A percentile compares a stretch with the other conserved stretches of the same genome.
These are phyloP conservation scores for Crithidia thermophila DNA, from an alignment of 208 protist genomes.

Conservation along the genomic window DNA sequence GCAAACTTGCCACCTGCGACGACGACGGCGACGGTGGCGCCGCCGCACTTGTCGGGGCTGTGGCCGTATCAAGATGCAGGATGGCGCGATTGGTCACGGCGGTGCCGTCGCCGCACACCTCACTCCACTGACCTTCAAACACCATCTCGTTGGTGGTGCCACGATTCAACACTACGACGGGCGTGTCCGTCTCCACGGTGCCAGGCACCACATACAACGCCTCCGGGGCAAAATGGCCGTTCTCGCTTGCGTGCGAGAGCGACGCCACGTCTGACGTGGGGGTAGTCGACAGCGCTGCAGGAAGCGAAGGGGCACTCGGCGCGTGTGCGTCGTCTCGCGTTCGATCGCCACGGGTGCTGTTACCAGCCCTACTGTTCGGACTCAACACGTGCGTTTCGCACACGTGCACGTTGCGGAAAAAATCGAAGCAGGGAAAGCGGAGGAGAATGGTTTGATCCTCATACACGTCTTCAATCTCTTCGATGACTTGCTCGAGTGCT, in stretches of 20 bases:
- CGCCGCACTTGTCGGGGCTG: background rate
- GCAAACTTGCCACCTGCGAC: slow-evolving; percentile 55
- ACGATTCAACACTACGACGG: slow-evolving; percentile 48
- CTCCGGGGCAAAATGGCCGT: slow-evolving; percentile 33
- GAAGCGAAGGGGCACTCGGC: too few species aligned
- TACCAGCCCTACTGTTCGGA: too few species aligned
- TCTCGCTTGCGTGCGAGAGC: background rate
- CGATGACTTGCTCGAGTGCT: slow-evolving; percentile 22
- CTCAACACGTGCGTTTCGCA: too few species aligned
- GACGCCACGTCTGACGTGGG: background rate
- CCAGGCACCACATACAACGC: slow-evolving; percentile 37
- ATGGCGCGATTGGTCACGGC: slow-evolving; percentile 46
- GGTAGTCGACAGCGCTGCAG: too few species aligned
- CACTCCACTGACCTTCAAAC: slow-evolving; percentile 69
- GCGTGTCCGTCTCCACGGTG: slow-evolving; percentile 55
- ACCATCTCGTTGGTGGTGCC: slow-evolving; percentile 41
- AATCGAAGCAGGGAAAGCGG: slow-evolving; percentile 85
- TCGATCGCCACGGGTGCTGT: too few species aligned
- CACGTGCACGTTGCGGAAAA: slow-evolving; percentile 73
- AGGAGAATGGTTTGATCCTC: slow-evolving; percentile 54
- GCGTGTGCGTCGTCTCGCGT: too few species aligned
- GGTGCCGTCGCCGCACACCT: slow-evolving; percentile 17
- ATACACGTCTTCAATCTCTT: slow-evolving; percentile 55
- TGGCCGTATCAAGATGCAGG: slow-evolving; percentile 35
- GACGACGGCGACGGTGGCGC: background rate